Base-by-base conservation (phyloP, 495 filamentous ascomycete species). In the Aspergillus sclerotioniger region DNA sequence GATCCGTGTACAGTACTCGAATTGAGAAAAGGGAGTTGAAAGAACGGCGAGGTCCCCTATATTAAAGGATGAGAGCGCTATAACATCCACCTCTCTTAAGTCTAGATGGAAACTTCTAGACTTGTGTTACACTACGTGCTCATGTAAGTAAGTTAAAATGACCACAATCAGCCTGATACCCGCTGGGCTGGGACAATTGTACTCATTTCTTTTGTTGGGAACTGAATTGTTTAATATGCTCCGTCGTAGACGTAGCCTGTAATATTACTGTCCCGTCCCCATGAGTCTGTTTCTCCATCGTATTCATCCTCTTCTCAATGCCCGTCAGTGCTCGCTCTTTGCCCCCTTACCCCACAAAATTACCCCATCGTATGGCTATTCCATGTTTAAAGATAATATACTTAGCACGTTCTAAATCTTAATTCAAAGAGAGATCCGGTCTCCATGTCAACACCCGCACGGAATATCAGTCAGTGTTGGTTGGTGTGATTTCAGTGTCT, bases 41-140 rank as follows among this genome's bases (percentile, higher is more conserved):
- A 57, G 62, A 61, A 65, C 62, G 60, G 60, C 53, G 15, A 57
- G 51, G 41, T 58, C 41, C 44, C 25, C 37, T 50, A 37, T 52
- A 58, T 50, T 58, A 53, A 62, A 51, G 61, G 56, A 56, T 54
- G 21, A 60, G 59, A 53, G 63, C 61, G 60, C 61, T 57, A 60
- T 13, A 53, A 19, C 43, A 49, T 37, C 53, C 33, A 39, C 49
- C 31, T 37, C 62, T 58, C 64, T 62, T 60, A 60, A 74, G 68
- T 59, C 67, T 62, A 60, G 68, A 62, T 65, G 56, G 62, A 62
- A 63, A 65, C 57, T 62, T 67, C 64, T 58, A 54, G 65, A 62
- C 71, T 71, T 70, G 67, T 77, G 74, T 77, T 74, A 73, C 67
- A 77, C 72, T 77, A 77, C 74, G 67, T 77, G 74, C 63, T 65